These are phyloP conservation scores for Cruciata laevipes DNA, from an alignment of 257 asterid genomes.

Conservation along the genomic window DNA sequence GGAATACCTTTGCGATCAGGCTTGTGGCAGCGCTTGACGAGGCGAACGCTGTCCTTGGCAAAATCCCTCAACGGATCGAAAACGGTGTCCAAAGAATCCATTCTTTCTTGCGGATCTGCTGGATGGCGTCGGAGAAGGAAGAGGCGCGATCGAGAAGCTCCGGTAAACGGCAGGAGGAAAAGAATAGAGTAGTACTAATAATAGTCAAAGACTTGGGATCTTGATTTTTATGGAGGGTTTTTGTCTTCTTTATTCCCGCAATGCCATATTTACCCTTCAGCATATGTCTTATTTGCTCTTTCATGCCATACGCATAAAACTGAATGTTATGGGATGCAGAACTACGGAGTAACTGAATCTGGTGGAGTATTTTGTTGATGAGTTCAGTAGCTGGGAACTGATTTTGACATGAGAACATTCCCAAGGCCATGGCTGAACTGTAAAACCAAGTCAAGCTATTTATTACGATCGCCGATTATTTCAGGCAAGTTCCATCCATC, in stretches of 20 bases:
- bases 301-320: background rate
- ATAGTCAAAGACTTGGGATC: no score
- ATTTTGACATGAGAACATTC: conserved; percentile 66
- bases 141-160: no score
- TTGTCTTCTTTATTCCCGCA: background rate
- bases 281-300: background rate
- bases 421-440: conserved; percentile 93
- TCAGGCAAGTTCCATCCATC: conserved; percentile 46
- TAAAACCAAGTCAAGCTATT: conserved; percentile 92
- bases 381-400: conserved; percentile 82
- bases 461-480: conserved; percentile 85
- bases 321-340: conserved; percentile 94
- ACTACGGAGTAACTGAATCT: conserved; percentile 85
- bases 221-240: background rate
- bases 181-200: no score
- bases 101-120: background rate
- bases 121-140: background rate
- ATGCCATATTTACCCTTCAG: background rate
- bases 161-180: no score
- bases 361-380: conserved; percentile 85
- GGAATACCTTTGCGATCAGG: conserved; percentile 28
- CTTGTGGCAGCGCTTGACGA: conserved; percentile 35
- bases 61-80: conserved; percentile 33
- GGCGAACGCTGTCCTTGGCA: conserved; percentile 33
- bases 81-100: conserved; percentile 32